A percentile compares a stretch with the other conserved stretches of the same genome.
phyloP scores from a whole-genome alignment of 352 stramenopile species.

The Phytopythium sindhum region DNA sequence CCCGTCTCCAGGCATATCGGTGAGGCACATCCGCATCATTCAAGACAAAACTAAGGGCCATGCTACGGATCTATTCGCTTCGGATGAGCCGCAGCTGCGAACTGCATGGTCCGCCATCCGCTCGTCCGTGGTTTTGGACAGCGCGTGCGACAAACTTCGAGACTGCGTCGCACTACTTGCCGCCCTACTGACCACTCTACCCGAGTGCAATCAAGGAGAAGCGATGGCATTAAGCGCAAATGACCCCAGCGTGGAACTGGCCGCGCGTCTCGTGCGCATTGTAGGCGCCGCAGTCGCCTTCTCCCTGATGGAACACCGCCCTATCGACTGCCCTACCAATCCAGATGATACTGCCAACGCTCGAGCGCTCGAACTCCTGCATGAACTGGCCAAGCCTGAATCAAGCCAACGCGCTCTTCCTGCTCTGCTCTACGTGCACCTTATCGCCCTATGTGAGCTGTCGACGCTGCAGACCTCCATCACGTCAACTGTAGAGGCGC shows the following conservation, averaged over 20 bases:
- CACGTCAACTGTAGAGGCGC: background rate
- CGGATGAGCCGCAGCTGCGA: background rate
- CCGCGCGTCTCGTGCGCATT: constrained; percentile 13
- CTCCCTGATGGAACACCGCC: background rate
- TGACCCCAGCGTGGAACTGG: constrained; percentile 1
- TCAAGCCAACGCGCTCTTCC: background rate
- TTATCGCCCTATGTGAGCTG: background rate
- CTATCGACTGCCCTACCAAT: background rate
- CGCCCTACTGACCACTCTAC: constrained; percentile 11
- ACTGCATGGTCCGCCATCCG: constrained; percentile 14
- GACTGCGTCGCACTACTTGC: constrained; percentile 21
- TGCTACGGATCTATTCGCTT: background rate
- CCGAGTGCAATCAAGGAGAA: constrained; percentile 5
- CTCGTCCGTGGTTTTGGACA: constrained; percentile 13
- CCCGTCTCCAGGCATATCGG: background rate
- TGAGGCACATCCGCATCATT: background rate
- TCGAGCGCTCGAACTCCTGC: background rate
- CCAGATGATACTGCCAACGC: background rate
- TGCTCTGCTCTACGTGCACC: background rate
- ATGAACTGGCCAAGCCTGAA: background rate
- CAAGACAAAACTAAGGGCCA: background rate
- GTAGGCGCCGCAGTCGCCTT: constrained; percentile 1
- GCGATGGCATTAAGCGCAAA: background rate
- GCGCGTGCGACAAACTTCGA: constrained; percentile 19
- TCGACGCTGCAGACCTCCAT: background rate